These are phyloP conservation scores for Ophioceras dolichostomum DNA, from an alignment of 2,329 filamentous ascomycete genomes.

Conservation along the genomic window DNA sequence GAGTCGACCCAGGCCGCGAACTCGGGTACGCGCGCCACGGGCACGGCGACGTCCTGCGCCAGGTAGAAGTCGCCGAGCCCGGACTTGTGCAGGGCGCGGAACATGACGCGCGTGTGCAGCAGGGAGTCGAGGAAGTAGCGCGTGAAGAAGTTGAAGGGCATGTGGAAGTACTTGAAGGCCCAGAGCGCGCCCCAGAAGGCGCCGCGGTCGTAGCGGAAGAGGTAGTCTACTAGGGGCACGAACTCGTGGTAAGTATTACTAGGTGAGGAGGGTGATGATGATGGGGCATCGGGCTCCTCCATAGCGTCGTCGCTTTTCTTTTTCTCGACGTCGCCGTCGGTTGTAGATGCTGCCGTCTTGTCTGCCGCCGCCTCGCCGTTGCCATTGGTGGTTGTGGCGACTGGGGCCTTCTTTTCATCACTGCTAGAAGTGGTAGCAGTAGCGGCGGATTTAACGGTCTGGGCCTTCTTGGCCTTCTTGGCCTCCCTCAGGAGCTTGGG, in stretches of 20 bases:
- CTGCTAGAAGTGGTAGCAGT: slow-evolving; percentile 17
- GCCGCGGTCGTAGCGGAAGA: slow-evolving; percentile 60
- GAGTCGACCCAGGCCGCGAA: slow-evolving; percentile 35
- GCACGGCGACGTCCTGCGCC: slow-evolving; percentile 50
- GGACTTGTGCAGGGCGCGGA: slow-evolving; percentile 50
- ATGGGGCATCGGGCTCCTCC: too few species aligned
- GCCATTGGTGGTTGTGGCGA: too few species aligned
- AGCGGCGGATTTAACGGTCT: too few species aligned
- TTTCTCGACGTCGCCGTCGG: not conserved
- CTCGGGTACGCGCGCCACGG: slow-evolving; percentile 25
- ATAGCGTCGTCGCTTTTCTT: not conserved
- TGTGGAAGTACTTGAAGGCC: slow-evolving; percentile 51
- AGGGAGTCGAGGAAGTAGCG: slow-evolving; percentile 49
- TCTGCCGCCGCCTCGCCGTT: too few species aligned
- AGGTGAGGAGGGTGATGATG: too few species aligned
- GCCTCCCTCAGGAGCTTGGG: not conserved
- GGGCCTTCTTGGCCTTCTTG: not conserved
- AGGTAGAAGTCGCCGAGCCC: slow-evolving; percentile 48
- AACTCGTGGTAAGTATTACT: too few species aligned
- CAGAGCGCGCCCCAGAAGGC: slow-evolving; percentile 56
- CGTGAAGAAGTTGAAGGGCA: slow-evolving; percentile 52
- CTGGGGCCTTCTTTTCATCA: slow-evolving; percentile 13
- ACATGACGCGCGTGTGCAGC: slow-evolving; percentile 52
- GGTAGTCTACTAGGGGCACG: slow-evolving; percentile 51
- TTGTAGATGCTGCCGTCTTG: too few species aligned